Percentiles rank a stretch among this genome's conserved stretches.
Evolutionary conservation across 768 basidiomycete species (phyloP).

Genomic region (Thelephora ganbajun): DNA sequence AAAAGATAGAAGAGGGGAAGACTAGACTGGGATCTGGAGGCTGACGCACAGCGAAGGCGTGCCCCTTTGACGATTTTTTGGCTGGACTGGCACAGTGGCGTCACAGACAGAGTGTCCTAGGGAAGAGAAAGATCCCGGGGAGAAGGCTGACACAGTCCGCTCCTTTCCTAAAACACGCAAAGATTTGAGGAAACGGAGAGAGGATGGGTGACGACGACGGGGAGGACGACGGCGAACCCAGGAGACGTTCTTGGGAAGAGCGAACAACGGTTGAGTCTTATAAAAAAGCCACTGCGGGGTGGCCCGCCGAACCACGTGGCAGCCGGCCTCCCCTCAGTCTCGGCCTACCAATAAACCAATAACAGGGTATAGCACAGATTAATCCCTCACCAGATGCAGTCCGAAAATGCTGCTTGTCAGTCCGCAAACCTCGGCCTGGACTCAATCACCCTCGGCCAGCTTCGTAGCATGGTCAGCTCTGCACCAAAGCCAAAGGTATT

Average conservation of each 20-base stretch:
- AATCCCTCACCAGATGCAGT: slow-evolving; percentile 11
- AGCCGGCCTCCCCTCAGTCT: too few relatives aligned
- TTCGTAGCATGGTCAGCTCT: slow-evolving; percentile 56
- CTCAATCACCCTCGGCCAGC: slow-evolving; percentile 71
- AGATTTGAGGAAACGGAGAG: too few relatives aligned
- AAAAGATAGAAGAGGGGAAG: slow-evolving; percentile 20
- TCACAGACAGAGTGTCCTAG: slow-evolving; percentile 7
- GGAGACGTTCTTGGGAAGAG: slow-evolving; percentile 5
- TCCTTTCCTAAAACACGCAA: too few relatives aligned
- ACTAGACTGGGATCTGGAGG: slow-evolving; percentile 28
- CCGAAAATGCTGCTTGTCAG: slow-evolving; percentile 15
- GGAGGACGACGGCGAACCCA: slow-evolving; percentile 26
- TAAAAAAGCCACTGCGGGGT: too few relatives aligned
- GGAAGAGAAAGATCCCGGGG: slow-evolving; percentile 10
- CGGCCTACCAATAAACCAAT: too few relatives aligned
- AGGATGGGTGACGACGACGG: slow-evolving; percentile 21
- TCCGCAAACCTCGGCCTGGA: slow-evolving; percentile 32
- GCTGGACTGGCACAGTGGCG: too few relatives aligned
- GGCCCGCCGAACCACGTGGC: too few relatives aligned
- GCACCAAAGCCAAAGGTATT: slow-evolving; percentile 64
- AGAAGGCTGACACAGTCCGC: background rate
- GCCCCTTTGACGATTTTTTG: slow-evolving; percentile 46
- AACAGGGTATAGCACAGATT: too few relatives aligned
- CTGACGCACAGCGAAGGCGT: slow-evolving; percentile 90
- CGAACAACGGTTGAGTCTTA: too few relatives aligned